A percentile compares a stretch with the other conserved stretches of the same genome.
Conservation (phyloP, 108 stramenopile species). For the Seminavis robusta region DNA sequence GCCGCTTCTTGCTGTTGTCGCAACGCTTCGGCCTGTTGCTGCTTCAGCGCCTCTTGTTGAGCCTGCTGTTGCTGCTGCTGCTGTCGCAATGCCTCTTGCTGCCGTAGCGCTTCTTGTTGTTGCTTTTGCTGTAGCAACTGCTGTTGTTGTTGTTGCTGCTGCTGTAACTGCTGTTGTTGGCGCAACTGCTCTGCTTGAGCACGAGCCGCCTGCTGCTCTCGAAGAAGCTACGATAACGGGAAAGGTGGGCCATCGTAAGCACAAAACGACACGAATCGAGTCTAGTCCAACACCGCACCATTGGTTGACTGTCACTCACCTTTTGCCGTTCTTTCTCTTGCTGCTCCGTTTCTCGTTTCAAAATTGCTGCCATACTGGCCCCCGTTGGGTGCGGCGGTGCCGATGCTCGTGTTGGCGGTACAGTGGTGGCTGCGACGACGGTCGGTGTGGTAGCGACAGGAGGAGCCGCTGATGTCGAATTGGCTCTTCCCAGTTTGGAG, state of each 20-base stretch:
- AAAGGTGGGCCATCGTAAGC: neutral
- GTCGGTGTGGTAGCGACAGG: conserved; percentile 9
- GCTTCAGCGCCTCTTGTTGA: conserved; percentile 56
- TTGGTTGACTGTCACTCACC: conserved; percentile 24
- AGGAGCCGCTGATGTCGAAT: conserved; percentile 16
- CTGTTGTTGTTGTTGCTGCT: conserved; percentile 40
- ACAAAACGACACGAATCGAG: too few species aligned
- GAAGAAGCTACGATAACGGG: neutral
- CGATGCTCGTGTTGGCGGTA: conserved; percentile 40
- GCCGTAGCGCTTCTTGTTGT: conserved; percentile 48
- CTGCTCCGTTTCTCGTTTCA: conserved; percentile 85
- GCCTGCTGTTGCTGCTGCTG: conserved; percentile 44
- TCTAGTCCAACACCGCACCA: neutral
- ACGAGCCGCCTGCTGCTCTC: conserved; percentile 28
- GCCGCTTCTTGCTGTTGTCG: conserved; percentile 56
- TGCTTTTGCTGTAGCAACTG: conserved; percentile 45
- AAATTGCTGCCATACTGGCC: conserved; percentile 85
- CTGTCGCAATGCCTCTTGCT: conserved; percentile 41
- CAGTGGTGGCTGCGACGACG: conserved; percentile 32
- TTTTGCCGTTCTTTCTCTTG: conserved; percentile 77
- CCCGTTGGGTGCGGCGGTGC: conserved; percentile 48
- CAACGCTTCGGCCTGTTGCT: conserved; percentile 52
- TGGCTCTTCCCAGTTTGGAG: conserved; percentile 24
- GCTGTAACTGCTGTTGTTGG: conserved; percentile 72
- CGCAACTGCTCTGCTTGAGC: conserved; percentile 44